These are phyloP conservation scores for Fusarium mexicanum DNA, from an alignment of 2,329 filamentous ascomycete genomes.

Conservation along the genomic window DNA sequence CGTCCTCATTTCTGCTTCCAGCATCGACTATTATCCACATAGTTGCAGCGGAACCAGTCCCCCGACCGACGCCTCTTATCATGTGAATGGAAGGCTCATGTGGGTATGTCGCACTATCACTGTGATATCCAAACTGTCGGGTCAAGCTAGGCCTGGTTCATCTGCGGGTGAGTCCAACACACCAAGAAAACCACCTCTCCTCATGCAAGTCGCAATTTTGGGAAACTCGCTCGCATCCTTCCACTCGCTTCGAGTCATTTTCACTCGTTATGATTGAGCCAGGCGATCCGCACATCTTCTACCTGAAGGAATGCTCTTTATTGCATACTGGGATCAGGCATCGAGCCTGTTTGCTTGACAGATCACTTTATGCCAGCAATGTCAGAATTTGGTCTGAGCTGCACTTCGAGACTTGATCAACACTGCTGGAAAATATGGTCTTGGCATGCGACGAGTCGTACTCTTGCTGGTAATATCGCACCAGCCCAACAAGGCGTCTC, in stretches of 20 bases:
- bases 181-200: slow-evolving; percentile 3
- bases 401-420: neutral
- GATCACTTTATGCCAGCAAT: slow-evolving; percentile 6
- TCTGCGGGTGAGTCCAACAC: slow-evolving; percentile 20
- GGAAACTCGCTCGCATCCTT: slow-evolving; percentile 6
- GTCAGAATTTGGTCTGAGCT: slow-evolving; percentile 3
- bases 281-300: slow-evolving; percentile 6
- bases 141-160: slow-evolving; percentile 25
- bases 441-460: slow-evolving; percentile 7
- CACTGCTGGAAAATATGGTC: slow-evolving; percentile 8
- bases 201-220: slow-evolving; percentile 28
- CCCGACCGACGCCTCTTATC: slow-evolving; percentile 36
- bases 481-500: neutral
- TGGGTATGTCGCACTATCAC: slow-evolving; percentile 30
- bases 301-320: neutral
- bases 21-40: slow-evolving; percentile 8
- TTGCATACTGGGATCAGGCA: slow-evolving; percentile 26
- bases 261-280: slow-evolving; percentile 8
- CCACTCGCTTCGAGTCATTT: slow-evolving; percentile 9
- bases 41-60: slow-evolving; percentile 26
- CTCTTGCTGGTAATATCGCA: neutral
- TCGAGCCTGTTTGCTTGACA: slow-evolving; percentile 21
- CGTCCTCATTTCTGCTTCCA: neutral
- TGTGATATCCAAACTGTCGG: slow-evolving; percentile 42
- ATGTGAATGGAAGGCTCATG: slow-evolving; percentile 42